These are phyloP conservation scores for Irpex sp. DNA, from an alignment of 1,284 basidiomycete genomes.

Conservation along the genomic window DNA sequence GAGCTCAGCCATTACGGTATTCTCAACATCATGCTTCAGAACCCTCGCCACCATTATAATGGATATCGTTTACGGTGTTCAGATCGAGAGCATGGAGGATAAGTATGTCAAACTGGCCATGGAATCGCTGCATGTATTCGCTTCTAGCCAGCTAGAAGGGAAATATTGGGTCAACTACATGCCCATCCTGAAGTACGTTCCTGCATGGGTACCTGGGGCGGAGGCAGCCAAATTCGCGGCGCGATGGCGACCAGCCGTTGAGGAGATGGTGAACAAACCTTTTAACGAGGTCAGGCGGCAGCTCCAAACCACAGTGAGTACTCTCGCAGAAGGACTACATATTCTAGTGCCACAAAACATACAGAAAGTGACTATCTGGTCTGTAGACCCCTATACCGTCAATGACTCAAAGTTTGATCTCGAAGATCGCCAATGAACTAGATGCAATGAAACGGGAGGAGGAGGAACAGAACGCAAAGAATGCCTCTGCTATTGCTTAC, in stretches of 20 bases:
- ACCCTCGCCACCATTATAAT: conserved; percentile 21
- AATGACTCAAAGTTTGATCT: not conserved
- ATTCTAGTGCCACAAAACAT: no score
- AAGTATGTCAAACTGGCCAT: conserved; percentile 20
- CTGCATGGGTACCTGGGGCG: conserved; percentile 1
- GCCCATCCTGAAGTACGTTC: not conserved
- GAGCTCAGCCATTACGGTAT: not conserved
- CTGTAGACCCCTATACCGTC: not conserved
- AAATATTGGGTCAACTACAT: not conserved
- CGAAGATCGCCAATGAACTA: not conserved
- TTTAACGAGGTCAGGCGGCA: not conserved
- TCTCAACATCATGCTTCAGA: conserved; percentile 6
- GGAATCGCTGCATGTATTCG: not conserved
- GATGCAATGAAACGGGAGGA: not conserved
- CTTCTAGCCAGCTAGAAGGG: not conserved
- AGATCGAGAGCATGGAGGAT: conserved; percentile 18
- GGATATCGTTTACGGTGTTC: conserved; percentile 23
- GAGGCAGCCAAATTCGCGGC: not conserved
- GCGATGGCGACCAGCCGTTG: not conserved
- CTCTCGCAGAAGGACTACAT: no score
- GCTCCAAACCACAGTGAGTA: not conserved
- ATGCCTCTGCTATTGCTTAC: not conserved
- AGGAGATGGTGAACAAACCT: not conserved
- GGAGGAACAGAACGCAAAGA: not conserved
- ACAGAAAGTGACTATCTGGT: no score